These are phyloP conservation scores for Garcileccinum viscosum DNA, from an alignment of 1,284 basidiomycete species.

Conservation along the genomic window DNA sequence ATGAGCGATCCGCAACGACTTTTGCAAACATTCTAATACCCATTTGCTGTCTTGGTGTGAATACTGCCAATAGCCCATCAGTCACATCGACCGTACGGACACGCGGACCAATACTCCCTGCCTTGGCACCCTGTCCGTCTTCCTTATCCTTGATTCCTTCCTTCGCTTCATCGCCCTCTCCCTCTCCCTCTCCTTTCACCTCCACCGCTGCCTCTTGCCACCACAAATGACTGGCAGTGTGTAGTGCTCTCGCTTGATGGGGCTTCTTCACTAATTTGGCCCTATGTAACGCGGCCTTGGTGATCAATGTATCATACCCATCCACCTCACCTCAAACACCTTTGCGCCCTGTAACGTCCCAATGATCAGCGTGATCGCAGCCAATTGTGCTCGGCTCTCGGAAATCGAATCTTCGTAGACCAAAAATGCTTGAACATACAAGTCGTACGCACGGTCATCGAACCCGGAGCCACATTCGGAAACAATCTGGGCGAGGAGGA, in stretches of 20 bases:
- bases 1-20: conserved; percentile 90
- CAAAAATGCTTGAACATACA: conserved; percentile 94
- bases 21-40: conserved; percentile 93
- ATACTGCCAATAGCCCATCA: conserved; percentile 38
- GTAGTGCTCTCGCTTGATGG: conserved; percentile 93
- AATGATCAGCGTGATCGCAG: conserved; percentile 92
- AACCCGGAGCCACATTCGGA: no score
- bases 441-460: conserved; percentile 92
- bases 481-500: conserved; percentile 93
- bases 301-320: conserved; percentile 94
- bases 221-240: conserved; percentile 93
- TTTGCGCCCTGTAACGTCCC: conserved; percentile 83
- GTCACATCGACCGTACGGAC: not conserved
- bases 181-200: conserved; percentile 43
- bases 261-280: conserved; percentile 95
- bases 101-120: conserved; percentile 51
- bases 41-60: conserved; percentile 96
- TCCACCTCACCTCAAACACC: conserved; percentile 83
- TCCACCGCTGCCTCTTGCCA: conserved; percentile 78
- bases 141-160: conserved; percentile 42
- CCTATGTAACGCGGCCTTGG: conserved; percentile 93
- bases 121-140: conserved; percentile 57
- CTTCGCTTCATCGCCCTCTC: conserved; percentile 35
- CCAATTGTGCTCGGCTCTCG: conserved; percentile 89
- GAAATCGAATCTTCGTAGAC: conserved; percentile 96